Percentiles rank a stretch among this genome's conserved stretches.
Evolutionary conservation across 2,329 filamentous ascomycete genomes (phyloP).

Genomic region (Epichloe sibirici): DNA sequence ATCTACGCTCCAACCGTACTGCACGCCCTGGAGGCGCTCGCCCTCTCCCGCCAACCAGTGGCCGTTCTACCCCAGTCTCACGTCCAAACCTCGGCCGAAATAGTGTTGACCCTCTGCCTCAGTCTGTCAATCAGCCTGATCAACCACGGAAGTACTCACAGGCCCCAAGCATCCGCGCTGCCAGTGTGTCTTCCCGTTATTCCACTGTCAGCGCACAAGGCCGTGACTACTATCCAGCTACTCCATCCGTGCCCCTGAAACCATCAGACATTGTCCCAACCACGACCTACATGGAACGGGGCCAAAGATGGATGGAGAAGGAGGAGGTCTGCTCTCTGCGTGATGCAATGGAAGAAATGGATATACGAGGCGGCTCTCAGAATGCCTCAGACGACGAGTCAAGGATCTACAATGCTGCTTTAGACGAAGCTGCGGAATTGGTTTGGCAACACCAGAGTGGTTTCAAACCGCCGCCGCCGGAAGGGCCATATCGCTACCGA

Average conservation of each 20-base stretch:
- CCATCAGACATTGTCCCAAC: conserved; percentile 52
- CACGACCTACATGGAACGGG: conserved; percentile 60
- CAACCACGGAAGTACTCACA: conserved; percentile 18
- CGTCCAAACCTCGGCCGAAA: conserved; percentile 18
- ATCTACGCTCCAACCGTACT: conserved; percentile 56
- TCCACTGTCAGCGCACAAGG: conserved; percentile 32
- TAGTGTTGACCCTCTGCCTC: conserved; percentile 20
- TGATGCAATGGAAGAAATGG: conserved; percentile 62
- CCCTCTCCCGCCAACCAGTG: conserved; percentile 37
- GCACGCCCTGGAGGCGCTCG: conserved; percentile 59
- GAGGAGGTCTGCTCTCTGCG: conserved; percentile 61
- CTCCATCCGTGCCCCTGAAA: conserved; percentile 32
- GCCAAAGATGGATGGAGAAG: conserved; percentile 68
- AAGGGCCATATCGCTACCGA: conserved; percentile 55
- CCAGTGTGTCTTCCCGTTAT: conserved; percentile 38
- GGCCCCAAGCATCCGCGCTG: conserved; percentile 28
- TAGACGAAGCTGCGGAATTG: conserved; percentile 66
- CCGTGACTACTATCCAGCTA: conserved; percentile 40
- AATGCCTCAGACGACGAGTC: conserved; percentile 39
- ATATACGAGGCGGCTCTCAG: conserved; percentile 32
- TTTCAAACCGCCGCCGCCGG: conserved; percentile 30
- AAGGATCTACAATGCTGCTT: conserved; percentile 55
- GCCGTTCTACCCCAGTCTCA: conserved; percentile 15
- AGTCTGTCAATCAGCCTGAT: conserved; percentile 12
- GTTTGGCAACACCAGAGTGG: conserved; percentile 66